Evolutionary conservation across 2,329 filamentous ascomycete species (phyloP).

Genomic region (Colletotrichum limetticola): DNA sequence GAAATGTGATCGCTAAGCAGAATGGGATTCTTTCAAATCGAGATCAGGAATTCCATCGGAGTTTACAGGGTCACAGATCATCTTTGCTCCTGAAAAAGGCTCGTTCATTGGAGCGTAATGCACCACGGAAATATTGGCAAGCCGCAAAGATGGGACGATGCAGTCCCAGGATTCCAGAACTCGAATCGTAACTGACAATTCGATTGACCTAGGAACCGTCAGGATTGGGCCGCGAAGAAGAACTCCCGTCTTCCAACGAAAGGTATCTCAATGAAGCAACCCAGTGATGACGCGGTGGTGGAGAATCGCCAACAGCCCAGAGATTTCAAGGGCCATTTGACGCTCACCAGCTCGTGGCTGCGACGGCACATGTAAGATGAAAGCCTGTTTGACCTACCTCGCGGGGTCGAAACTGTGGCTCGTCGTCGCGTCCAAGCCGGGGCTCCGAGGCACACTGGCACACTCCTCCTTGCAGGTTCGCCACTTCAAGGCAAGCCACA

Average conservation of each 20-base stretch:
- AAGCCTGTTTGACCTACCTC: constrained; percentile 1
- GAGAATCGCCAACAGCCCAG: not conserved
- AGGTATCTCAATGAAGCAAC: not conserved
- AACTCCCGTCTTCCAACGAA: not conserved
- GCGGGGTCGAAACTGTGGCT: not conserved
- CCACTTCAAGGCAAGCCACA: not conserved
- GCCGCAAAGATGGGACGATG: not conserved
- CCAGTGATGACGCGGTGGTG: not conserved
- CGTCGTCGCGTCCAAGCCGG: not conserved
- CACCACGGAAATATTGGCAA: not conserved
- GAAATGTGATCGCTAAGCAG: not conserved
- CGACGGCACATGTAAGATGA: not conserved
- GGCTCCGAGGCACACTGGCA: not conserved
- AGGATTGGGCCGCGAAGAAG: not conserved
- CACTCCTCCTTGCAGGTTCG: not conserved
- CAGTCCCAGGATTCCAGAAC: not conserved
- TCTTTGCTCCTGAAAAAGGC: not conserved
- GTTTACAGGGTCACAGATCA: not conserved
- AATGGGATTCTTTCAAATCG: not conserved
- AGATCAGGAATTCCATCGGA: not conserved
- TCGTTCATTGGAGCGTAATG: not conserved
- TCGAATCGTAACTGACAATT: not conserved
- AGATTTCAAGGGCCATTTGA: not conserved
- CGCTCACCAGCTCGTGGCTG: not conserved
- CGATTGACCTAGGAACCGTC: not conserved